phyloP scores from a whole-genome alignment of 306 rosid species.

The Vigna unguiculata region DNA sequence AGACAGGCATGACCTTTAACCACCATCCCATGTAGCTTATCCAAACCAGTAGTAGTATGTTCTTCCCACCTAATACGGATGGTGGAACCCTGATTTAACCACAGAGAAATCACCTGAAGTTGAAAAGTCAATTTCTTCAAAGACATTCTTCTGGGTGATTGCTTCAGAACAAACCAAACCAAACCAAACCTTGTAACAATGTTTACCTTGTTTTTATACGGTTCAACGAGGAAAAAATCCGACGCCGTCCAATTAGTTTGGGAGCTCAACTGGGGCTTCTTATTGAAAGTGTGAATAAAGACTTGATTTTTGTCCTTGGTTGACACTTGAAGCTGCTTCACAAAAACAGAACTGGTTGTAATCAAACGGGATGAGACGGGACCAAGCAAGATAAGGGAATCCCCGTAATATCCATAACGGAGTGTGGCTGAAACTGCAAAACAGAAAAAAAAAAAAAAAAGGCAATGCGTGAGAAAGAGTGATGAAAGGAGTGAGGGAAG shows the following conservation, averaged over 20 bases:
- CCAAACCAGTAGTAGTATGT: conserved; percentile 45
- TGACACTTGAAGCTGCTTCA: conserved; percentile 53
- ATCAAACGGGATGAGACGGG: conserved; percentile 77
- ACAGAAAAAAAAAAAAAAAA: not conserved
- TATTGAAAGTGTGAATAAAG: conserved; percentile 53
- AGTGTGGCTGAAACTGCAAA: conserved; percentile 66
- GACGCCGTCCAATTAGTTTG: conserved; percentile 62
- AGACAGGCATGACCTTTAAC: conserved; percentile 57
- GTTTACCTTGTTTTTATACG: conserved; percentile 65
- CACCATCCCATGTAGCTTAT: conserved; percentile 56
- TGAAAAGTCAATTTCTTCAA: conserved; percentile 33
- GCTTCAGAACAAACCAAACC: not conserved
- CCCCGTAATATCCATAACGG: conserved; percentile 68
- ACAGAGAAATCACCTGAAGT: conserved; percentile 67
- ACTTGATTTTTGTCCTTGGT: conserved; percentile 45
- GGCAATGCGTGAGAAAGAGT: conserved; percentile 45
- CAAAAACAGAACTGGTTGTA: conserved; percentile 61
- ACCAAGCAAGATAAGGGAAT: conserved; percentile 65
- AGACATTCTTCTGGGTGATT: not conserved
- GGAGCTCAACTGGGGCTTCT: conserved; percentile 62
- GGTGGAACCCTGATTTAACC: conserved; percentile 80
- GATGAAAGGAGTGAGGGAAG: not conserved
- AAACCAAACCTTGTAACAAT: not conserved
- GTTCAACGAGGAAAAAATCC: conserved; percentile 48
- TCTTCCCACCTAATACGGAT: conserved; percentile 68